phyloP scores from a whole-genome alignment of 257 asterid genomes.

The Plantago major region DNA sequence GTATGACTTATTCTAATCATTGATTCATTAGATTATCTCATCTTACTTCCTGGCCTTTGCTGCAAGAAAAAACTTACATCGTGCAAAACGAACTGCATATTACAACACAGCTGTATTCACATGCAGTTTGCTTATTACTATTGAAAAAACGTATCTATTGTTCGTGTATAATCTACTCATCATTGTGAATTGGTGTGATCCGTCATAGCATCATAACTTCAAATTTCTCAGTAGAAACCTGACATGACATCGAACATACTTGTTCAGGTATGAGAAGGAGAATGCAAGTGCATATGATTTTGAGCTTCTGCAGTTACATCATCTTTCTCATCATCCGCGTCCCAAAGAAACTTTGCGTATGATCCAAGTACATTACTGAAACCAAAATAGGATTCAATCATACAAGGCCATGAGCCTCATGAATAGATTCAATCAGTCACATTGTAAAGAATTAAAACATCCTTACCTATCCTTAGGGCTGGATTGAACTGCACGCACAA shows the following conservation, averaged over 20 bases:
- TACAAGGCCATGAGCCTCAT: neutral
- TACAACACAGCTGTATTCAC: too few species aligned
- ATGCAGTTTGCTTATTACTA: too few species aligned
- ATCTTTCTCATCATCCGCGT: slow-evolving; percentile 43
- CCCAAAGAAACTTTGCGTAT: slow-evolving; percentile 88
- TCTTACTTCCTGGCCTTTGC: too few species aligned
- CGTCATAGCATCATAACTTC: too few species aligned
- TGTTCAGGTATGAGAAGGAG: neutral
- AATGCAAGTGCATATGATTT: slow-evolving; percentile 3
- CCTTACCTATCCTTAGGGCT: slow-evolving; percentile 63
- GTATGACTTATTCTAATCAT: too few species aligned
- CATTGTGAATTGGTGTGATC: too few species aligned
- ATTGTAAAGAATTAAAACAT: neutral
- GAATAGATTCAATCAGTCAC: neutral
- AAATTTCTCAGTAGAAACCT: too few species aligned
- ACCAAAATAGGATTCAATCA: slow-evolving; percentile 2
- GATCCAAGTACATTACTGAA: slow-evolving; percentile 76
- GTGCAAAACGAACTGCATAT: too few species aligned
- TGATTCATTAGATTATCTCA: too few species aligned
- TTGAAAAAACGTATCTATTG: too few species aligned
- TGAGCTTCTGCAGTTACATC: slow-evolving; percentile 18
- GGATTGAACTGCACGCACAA: slow-evolving; percentile 58
- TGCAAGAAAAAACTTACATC: too few species aligned
- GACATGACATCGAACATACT: neutral
- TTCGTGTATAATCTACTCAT: too few species aligned